phyloP scores from a whole-genome alignment of 2,329 filamentous ascomycete species.

The Cladophialophora psammophila region DNA sequence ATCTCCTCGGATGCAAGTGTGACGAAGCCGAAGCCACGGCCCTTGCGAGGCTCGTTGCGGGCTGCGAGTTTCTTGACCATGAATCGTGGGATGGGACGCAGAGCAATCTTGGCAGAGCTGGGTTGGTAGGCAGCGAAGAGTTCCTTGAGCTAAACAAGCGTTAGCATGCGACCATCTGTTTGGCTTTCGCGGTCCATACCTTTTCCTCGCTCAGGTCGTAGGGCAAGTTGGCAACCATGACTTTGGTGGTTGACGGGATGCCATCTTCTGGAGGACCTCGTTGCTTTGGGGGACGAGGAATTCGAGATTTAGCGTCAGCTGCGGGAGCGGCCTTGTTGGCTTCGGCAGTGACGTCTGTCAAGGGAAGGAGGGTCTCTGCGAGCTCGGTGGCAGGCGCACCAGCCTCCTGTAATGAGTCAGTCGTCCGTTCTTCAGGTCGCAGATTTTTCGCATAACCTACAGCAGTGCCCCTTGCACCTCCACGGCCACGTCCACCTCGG shows the following conservation, averaged over 20 bases:
- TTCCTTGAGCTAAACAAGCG: slow-evolving; percentile 80
- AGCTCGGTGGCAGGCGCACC: slow-evolving; percentile 52
- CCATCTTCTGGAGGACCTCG: slow-evolving; percentile 97
- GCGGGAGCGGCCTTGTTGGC: slow-evolving; percentile 47
- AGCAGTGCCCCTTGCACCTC: slow-evolving; percentile 44
- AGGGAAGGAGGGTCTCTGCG: slow-evolving; percentile 60
- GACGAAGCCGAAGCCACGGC: slow-evolving; percentile 98
- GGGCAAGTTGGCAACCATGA: slow-evolving; percentile 99
- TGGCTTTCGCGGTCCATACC: slow-evolving; percentile 61
- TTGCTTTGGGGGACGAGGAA: slow-evolving; percentile 71
- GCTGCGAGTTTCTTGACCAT: slow-evolving; percentile 99
- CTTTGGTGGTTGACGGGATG: slow-evolving; percentile 98
- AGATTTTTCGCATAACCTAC: slow-evolving; percentile 27
- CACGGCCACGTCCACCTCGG: slow-evolving; percentile 71
- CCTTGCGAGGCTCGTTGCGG: slow-evolving; percentile 97
- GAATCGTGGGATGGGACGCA: slow-evolving; percentile 97
- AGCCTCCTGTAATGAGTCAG: slow-evolving; percentile 42
- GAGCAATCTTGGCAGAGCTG: slow-evolving; percentile 95
- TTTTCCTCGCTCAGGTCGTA: slow-evolving; percentile 98
- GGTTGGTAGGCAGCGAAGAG: slow-evolving; percentile 93
- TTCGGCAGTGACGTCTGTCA: slow-evolving; percentile 66
- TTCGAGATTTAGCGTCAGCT: slow-evolving; percentile 51
- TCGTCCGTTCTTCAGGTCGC: neutral
- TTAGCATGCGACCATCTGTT: slow-evolving; percentile 13
- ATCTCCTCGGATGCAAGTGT: slow-evolving; percentile 93